Evolutionary conservation across 352 stramenopile species (phyloP), one percentile per base, ranked within the genome.

Genomic region (Phytophthora vignae): DNA sequence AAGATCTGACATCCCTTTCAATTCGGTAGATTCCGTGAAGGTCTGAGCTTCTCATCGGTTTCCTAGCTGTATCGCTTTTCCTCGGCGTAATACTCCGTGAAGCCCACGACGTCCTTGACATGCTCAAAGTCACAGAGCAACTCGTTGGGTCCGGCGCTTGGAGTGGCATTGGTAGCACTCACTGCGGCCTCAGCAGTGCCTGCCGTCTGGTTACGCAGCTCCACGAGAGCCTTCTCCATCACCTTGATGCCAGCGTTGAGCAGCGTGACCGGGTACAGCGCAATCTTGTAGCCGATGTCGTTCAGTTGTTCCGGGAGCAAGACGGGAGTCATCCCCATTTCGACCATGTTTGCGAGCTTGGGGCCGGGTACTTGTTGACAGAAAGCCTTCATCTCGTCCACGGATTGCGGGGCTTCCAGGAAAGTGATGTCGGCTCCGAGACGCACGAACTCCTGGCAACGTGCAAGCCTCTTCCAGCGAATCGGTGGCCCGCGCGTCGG

Each of bases 261-360:
- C 44, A 99, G 71, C 53, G 94, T 98, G 55, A 98, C 71, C 12
- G 96, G 96, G 82, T 98, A 98, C 8, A 91, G 86, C 4, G 91
- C 95, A 67, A 99, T 91, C 38, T 90, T 98, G 75, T 98, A 99
- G 33, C 96, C 95, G 60, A 99, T 96, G 54, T 96, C 60, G 58
- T 92, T 80, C 27, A 99, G 79, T 68, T 97, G 72, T 52, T 81
- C 65, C 0, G 94, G 87, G 38, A 90, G 76, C 44, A 98, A 69
- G 19, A 98, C 87, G 7, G 95, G 96, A 19, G 95, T 98, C 55
- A 91, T 83, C 10, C 96, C 96, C 17, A 92, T 91, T 77, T 98
- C 93, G n/a, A 98, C 82, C 95, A 98, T 98, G 71, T 98, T 98
- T 31, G 94, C 94, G 52, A 98, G 81, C 81, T 99, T 98, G 17